Base-by-base conservation (phyloP, 139 green algal genomes). In the Picocystis salinarum region DNA sequence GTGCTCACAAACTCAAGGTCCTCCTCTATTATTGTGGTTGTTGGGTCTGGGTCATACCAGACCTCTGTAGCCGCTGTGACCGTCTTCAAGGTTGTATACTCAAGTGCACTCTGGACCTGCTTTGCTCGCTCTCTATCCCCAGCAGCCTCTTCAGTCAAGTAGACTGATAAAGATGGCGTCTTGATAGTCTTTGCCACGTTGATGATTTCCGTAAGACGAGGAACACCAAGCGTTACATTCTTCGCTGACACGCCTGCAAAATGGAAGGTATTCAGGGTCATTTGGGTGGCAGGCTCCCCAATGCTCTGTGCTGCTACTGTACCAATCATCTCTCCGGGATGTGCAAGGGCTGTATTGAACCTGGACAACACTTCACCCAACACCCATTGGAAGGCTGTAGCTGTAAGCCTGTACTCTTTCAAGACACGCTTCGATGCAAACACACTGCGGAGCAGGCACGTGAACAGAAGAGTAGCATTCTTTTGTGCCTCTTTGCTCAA, bases 141-240 rank as follows among this genome's bases (percentile, higher is more conserved):
- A 20, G 22, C 13, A 23, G 48, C 28, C 19, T 66, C 55, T 23
- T 61, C 42, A 1, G 10, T 24, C 47, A 94, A 66, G 69, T 83
- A 82, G 39, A 98, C 79, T 18, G 75, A 77, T 7, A 94, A 65
- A 2, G 61, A 79, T 26, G 89, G 89, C 42, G 89, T 99, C 66
- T 95, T 95, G 69, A 93, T 96, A 67, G 85, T 92, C 70, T 99
- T 97, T 28, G 89, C 77, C 15, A 97, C 74, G 63, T 99, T 96
- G 72, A 96, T 96, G 74, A 99, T 93, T 63, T 99, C 89, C 5
- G 76, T 91, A 19, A 99, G 66, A 20, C 89, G 79, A 6, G 89
- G 89, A 62, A 99, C 87, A 31, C 88, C 89, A 49, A 95, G 77
- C 26, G 89, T 99, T 20, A 96, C 88, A 61, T 96, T 99, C 76